Evolutionary conservation across 352 stramenopile species (phyloP), one percentile per base, ranked within the genome.

Genomic region (Phytopythium montanum): DNA sequence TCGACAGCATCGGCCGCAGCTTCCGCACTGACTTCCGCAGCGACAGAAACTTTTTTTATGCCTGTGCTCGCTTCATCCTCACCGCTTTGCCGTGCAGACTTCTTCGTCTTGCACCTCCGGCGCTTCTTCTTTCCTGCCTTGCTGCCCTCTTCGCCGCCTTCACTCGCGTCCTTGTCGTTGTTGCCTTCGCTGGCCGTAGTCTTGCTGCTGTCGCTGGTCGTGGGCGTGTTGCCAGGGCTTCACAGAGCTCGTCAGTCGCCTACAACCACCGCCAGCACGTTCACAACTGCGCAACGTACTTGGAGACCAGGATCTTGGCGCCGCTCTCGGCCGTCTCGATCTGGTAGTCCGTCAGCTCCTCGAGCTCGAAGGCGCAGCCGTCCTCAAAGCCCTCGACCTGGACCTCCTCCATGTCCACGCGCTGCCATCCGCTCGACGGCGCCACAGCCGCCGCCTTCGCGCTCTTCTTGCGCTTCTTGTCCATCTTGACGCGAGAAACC

Each of bases 351-450:
- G 81, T 92, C 31, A 95, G 81, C 64, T 94, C 87, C 59, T 95
- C 87, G 45, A 95, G 52, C 45, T 93, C 85, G 38, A 91, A 94
- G 31, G 80, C 81, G 45, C 76, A 90, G 52, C 87, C 87, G 59
- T 95, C 87, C 49, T 92, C 85, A 62, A 94, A 95, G 28, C 87
- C 87, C 33, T 95, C 76, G 51, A 95, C 46, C 60, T 89, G 63
- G 53, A 92, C 72, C 26, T 92, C 79, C 31, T 86, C 65, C 46
- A 94, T 75, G 60, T 95, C 69, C 38, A 95, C 71, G 31, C 81
- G 84, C 13, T 75, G 50, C 87, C 87, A 95, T 9, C 75, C 71
- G 25, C 56, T 64, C n/a, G n/a, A n/a, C n/a, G n/a, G n/a, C n/a
- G n/a, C n/a, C 4, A 64, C 53, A 3, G 55, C 46, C 55, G 61